Conservation (phyloP, 805 yeast genomes). For the Saturnispora zaruensis region DNA sequence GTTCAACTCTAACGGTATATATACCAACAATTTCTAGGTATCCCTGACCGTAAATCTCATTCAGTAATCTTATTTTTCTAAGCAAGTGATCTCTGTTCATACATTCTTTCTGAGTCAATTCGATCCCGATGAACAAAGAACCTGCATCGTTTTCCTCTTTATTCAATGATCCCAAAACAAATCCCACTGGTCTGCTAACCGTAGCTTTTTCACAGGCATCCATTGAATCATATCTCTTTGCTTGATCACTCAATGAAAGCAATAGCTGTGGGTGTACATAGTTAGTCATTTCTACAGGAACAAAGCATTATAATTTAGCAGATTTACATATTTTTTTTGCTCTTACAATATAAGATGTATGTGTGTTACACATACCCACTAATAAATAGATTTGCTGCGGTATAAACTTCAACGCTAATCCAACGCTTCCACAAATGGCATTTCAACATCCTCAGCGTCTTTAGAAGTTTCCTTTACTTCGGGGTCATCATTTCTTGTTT, state of each 20-base stretch:
- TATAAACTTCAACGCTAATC: not conserved
- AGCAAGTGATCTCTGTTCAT: not conserved
- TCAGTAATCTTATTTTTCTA: slow-evolving; percentile 13
- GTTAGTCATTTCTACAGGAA: not conserved
- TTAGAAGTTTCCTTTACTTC: not conserved
- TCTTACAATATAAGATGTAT: not conserved
- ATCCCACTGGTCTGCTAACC: not conserved
- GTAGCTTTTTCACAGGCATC: no score
- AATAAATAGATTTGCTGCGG: not conserved
- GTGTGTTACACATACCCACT: not conserved
- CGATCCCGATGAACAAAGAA: slow-evolving; percentile 11
- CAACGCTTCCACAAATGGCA: slow-evolving; percentile 1
- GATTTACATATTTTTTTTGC: not conserved
- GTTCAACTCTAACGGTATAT: slow-evolving; percentile 10
- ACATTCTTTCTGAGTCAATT: slow-evolving; percentile 6
- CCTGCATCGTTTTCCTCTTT: not conserved
- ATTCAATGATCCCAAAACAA: slow-evolving; percentile 10
- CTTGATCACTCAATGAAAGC: slow-evolving; percentile 12
- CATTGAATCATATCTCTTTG: not conserved
- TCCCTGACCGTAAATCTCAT: slow-evolving; percentile 18
- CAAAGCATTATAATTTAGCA: not conserved
- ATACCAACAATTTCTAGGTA: slow-evolving; percentile 22
- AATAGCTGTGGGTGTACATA: slow-evolving; percentile 10
- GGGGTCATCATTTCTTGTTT: no score
- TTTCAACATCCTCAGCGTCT: not conserved